These are phyloP conservation scores for Petunia secreta DNA, from an alignment of 257 asterid genomes.

Conservation along the genomic window DNA sequence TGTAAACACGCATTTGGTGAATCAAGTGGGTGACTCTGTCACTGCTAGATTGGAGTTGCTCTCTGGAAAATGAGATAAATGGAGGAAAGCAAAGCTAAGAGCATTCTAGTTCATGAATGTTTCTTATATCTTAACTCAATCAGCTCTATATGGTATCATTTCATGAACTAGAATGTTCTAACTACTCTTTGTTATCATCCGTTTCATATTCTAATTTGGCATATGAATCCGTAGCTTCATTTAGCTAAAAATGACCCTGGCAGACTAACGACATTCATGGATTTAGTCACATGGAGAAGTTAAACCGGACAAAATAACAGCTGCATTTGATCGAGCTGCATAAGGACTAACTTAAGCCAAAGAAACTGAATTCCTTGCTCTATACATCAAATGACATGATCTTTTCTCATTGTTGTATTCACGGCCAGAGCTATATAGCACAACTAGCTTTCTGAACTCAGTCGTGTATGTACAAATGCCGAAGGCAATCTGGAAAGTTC, in stretches of 20 bases:
- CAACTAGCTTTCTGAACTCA: constrained; percentile 11
- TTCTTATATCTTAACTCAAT: not conserved
- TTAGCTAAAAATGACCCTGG: not conserved
- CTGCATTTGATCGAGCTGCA: not conserved
- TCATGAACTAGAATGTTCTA: too few relatives aligned
- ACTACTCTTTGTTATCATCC: too few relatives aligned
- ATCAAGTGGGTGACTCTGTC: too few relatives aligned
- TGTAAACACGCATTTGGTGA: too few relatives aligned
- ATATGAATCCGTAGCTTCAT: not conserved
- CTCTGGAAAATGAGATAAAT: not conserved
- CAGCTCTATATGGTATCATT: not conserved
- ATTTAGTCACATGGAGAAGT: not conserved
- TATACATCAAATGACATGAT: not conserved
- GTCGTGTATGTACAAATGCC: not conserved
- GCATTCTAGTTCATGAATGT: not conserved
- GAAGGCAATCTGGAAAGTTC: not conserved
- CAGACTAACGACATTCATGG: not conserved
- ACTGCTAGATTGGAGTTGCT: not conserved
- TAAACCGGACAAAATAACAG: not conserved
- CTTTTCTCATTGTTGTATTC: not conserved
- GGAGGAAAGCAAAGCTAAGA: not conserved
- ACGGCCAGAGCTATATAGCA: not conserved
- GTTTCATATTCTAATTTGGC: too few relatives aligned
- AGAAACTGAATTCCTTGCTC: not conserved
- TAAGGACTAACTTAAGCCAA: not conserved